Evolutionary conservation across 176 grass and related monocot species (phyloP), one percentile per base, ranked within the genome.

Genomic region (Eragrostis nindensis): DNA sequence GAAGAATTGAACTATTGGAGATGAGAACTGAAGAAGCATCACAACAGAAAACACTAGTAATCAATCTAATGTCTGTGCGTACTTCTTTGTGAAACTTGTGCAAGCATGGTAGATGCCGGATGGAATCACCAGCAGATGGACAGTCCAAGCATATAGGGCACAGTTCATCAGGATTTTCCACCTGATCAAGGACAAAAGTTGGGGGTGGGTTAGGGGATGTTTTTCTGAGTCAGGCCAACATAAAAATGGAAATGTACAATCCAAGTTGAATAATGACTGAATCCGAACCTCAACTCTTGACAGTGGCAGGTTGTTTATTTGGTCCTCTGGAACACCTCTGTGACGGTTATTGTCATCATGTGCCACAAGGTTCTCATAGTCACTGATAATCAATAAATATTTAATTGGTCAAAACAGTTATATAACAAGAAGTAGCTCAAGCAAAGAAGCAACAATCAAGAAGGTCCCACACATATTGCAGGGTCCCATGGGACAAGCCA

Each of bases 21-120:
- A 69, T 55, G 26, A 56, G 73, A 68, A 77, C 42, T 46, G 26
- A 26, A 36, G 32, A 4, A 40, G 70, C 17, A 21, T 57, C 21
- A 19, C 16, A 71, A 65, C 16, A 26, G 2, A 30, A 54, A 75
- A 14, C 18, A 69, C 3, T 44, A 60, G 16, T 9, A 15, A 56
- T 36, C 11, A 56, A 64, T 74, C 66, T 14, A 46, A 67, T 16
- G 12, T 52, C 40, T 9, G 18, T 21, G 16, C 60, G 27, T 88
- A 99, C 96, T 46, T 91, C 86, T 86, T 93, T 88, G 48, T 98
- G 96, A 73, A 98, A 98, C 68, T 89, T 98, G 74, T 98, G 96
- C 14, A 91, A 71, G 57, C 96, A 98, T 0, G 90, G 96, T 54
- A 95, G 77, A 84, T 84, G 88, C 30, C 92, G 88, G 76, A 98